Evolutionary conservation across 176 grass and related monocot genomes (phyloP).

Genomic region (Olyra latifolia): DNA sequence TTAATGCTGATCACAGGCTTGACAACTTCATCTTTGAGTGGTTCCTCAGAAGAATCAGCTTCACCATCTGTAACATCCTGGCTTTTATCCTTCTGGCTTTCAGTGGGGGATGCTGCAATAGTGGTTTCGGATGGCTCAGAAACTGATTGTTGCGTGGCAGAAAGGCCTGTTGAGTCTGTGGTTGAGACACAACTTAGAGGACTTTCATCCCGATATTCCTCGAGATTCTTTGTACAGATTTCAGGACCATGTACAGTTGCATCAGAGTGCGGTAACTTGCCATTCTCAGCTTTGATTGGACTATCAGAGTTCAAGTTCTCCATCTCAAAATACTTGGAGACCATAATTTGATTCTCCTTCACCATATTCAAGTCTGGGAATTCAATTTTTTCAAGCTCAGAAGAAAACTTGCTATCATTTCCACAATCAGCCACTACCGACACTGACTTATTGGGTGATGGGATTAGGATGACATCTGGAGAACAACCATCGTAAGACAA

Average conservation of each 20-base stretch:
- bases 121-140: slow-evolving; percentile 39
- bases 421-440: slow-evolving; percentile 17
- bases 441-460: slow-evolving; percentile 37
- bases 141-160: slow-evolving; percentile 31
- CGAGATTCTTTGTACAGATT: slow-evolving; percentile 25
- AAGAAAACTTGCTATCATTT: slow-evolving; percentile 30
- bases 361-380: slow-evolving; percentile 80
- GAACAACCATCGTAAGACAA: slow-evolving; percentile 73
- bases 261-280: slow-evolving; percentile 40
- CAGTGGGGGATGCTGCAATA: slow-evolving; percentile 21
- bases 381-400: slow-evolving; percentile 74
- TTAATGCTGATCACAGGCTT: slow-evolving; percentile 71
- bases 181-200: slow-evolving; percentile 72
- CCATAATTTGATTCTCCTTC: slow-evolving; percentile 86
- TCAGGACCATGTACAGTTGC: slow-evolving; percentile 35
- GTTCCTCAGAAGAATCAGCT: slow-evolving; percentile 59
- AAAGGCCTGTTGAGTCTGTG: slow-evolving; percentile 22
- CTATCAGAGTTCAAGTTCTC: slow-evolving; percentile 47
- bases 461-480: slow-evolving; percentile 70
- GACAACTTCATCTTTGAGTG: slow-evolving; percentile 28
- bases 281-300: slow-evolving; percentile 38
- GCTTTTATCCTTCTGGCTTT: slow-evolving; percentile 50
- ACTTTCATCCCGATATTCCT: slow-evolving; percentile 41
- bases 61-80: slow-evolving; percentile 63
- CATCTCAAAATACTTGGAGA: slow-evolving; percentile 86